Evolutionary conservation across 225 moss, liverwort and hornwort species (phyloP).

Genomic region (Anthoceros angustus): DNA sequence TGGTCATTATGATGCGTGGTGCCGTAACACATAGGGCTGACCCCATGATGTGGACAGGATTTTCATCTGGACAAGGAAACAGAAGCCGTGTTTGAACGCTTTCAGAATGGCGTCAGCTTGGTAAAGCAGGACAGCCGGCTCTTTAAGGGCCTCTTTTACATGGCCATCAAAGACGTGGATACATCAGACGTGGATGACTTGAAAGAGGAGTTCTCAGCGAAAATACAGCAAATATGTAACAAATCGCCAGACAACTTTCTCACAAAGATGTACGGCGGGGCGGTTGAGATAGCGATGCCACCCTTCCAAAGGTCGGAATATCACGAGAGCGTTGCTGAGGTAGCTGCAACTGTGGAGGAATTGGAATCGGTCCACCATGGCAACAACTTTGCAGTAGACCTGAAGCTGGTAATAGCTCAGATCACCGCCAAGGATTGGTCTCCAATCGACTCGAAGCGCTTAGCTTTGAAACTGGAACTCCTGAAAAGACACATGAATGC

Average conservation of each 20-base stretch:
- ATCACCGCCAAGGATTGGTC: constrained; percentile 16
- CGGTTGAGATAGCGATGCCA: constrained; percentile 38
- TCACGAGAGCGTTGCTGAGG: constrained; percentile 8
- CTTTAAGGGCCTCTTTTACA: constrained; percentile 43
- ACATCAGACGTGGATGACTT: constrained; percentile 7
- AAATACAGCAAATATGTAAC: constrained; percentile 8
- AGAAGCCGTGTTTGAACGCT: constrained; percentile 22
- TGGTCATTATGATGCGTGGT: not conserved
- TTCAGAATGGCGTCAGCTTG: constrained; percentile 25
- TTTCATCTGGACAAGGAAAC: constrained; percentile 35
- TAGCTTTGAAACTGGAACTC: constrained; percentile 27
- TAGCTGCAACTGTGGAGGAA: constrained; percentile 2
- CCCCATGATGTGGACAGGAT: constrained; percentile 20
- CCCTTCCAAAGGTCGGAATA: constrained; percentile 31
- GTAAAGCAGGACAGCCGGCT: constrained; percentile 29
- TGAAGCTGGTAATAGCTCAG: constrained; percentile 17
- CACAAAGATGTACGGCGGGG: constrained; percentile 47
- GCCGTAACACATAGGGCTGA: not conserved
- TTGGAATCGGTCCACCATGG: constrained; percentile 6
- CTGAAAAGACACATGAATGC: constrained; percentile 20
- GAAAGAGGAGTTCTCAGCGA: constrained; percentile 3
- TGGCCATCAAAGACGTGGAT: constrained; percentile 55
- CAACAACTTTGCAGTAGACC: constrained; percentile 7
- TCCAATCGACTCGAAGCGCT: constrained; percentile 15
- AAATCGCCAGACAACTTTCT: constrained; percentile 32